Evolutionary conservation across 768 basidiomycete genomes (phyloP).

Genomic region (Amyloporia xantha): DNA sequence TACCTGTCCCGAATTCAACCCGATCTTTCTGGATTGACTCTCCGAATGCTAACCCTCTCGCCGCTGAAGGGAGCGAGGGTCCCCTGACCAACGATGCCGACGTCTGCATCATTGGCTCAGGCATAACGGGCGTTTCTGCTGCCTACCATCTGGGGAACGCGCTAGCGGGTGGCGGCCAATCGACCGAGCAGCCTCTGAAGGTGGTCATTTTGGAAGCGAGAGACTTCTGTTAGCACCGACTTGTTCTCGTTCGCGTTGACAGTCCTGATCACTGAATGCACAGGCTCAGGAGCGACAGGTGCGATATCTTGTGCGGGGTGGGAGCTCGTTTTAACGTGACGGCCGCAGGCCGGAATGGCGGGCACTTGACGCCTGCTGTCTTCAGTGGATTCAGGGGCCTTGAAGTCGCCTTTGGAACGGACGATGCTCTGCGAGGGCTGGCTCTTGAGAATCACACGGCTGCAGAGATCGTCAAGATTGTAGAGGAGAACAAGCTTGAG

Average conservation of each 20-base stretch:
- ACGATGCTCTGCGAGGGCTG: slow-evolving; percentile 49
- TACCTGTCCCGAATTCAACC: slow-evolving; percentile 60
- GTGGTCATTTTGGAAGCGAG: slow-evolving; percentile 76
- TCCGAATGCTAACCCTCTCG: slow-evolving; percentile 59
- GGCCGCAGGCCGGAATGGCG: slow-evolving; percentile 69
- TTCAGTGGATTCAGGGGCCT: slow-evolving; percentile 41
- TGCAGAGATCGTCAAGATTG: slow-evolving; percentile 39
- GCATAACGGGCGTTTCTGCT: slow-evolving; percentile 69
- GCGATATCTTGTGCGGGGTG: slow-evolving; percentile 4
- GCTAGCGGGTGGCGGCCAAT: slow-evolving; percentile 8
- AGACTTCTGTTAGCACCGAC: slow-evolving; percentile 63
- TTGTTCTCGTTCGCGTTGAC: too few relatives aligned
- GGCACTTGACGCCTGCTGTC: slow-evolving; percentile 54
- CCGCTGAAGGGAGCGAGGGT: slow-evolving; percentile 58
- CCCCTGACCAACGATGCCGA: slow-evolving; percentile 55
- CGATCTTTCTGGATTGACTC: slow-evolving; percentile 66
- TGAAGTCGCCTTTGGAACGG: slow-evolving; percentile 34
- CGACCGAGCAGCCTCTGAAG: slow-evolving; percentile 26
- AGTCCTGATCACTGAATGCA: neutral
- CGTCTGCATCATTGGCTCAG: slow-evolving; percentile 73
- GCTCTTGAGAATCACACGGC: slow-evolving; percentile 54
- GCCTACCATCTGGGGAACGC: slow-evolving; percentile 62
- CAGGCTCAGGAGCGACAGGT: slow-evolving; percentile 79
- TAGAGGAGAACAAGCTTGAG: slow-evolving; percentile 37
- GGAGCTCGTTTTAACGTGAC: neutral